Conservation (phyloP, 2,329 filamentous ascomycete species). For the Sclerotinia minor region DNA sequence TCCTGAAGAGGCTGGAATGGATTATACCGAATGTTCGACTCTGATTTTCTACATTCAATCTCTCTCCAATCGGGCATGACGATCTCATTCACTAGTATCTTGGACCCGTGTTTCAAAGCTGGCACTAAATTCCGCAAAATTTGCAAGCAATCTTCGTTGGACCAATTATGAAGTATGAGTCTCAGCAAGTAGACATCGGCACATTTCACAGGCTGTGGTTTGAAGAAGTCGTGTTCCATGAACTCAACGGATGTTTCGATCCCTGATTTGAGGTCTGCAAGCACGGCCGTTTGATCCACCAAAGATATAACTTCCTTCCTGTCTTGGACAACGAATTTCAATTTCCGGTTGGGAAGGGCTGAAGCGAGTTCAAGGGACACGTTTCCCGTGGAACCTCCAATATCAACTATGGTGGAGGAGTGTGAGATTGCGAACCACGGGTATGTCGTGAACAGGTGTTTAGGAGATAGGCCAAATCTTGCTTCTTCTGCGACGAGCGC, state of each 20-base stretch:
- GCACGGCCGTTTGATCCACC: background rate
- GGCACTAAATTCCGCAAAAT: slow-evolving; percentile 11
- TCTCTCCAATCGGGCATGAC: background rate
- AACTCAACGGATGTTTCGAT: background rate
- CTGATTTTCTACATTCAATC: background rate
- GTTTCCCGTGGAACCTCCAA: background rate
- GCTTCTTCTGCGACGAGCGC: background rate
- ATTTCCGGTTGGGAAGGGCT: background rate
- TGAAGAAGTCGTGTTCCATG: slow-evolving; percentile 13
- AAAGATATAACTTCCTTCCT: background rate
- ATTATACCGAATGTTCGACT: background rate
- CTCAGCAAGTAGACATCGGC: slow-evolving; percentile 13
- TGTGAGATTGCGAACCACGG: background rate
- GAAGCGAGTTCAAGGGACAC: slow-evolving; percentile 1
- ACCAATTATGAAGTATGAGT: slow-evolving; percentile 11
- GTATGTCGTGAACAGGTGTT: background rate
- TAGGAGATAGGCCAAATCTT: background rate
- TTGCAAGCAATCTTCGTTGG: background rate
- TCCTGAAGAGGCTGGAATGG: background rate
- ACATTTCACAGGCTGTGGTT: slow-evolving; percentile 2
- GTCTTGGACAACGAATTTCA: slow-evolving; percentile 15
- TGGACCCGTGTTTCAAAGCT: slow-evolving; percentile 10
- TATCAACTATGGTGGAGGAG: background rate
- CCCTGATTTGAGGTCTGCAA: background rate
- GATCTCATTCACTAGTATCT: slow-evolving; percentile 5